Conservation (phyloP, 306 rosid species). For the Medicago ruthenica region DNA sequence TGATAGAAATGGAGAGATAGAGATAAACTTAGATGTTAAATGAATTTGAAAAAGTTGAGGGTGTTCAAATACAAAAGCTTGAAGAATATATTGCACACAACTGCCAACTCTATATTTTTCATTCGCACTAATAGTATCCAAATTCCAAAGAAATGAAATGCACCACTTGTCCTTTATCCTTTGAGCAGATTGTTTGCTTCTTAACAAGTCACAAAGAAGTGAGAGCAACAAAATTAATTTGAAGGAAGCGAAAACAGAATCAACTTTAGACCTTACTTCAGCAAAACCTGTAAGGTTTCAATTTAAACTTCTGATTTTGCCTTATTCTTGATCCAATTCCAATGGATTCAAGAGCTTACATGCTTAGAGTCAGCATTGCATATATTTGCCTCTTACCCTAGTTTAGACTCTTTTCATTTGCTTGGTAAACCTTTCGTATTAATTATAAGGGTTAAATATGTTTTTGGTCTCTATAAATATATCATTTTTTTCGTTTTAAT, state of each 20-base stretch:
- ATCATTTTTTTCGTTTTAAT: too few species aligned
- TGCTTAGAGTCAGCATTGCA: constrained; percentile 37
- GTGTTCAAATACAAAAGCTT: constrained; percentile 9
- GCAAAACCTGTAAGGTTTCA: not conserved
- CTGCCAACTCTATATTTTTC: constrained; percentile 32
- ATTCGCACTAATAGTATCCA: constrained; percentile 2
- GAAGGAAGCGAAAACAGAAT: constrained; percentile 50
- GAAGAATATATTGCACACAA: constrained; percentile 61
- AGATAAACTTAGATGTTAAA: too few species aligned
- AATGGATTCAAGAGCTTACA: constrained; percentile 48
- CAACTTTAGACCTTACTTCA: constrained; percentile 44
- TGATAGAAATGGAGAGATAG: not conserved
- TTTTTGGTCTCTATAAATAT: too few species aligned
- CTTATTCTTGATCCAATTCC: constrained; percentile 38
- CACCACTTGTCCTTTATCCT: constrained; percentile 36
- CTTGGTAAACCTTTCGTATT: constrained; percentile 54
- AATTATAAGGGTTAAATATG: too few species aligned
- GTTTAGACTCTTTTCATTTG: constrained; percentile 39
- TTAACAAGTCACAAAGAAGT: constrained; percentile 19
- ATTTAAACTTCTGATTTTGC: constrained; percentile 17
- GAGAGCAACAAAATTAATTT: constrained; percentile 19
- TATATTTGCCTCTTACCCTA: constrained; percentile 42
- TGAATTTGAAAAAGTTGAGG: too few species aligned
- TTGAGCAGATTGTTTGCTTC: constrained; percentile 6
- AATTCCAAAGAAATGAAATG: constrained; percentile 14